A percentile compares a stretch with the other conserved stretches of the same genome.
Evolutionary conservation across 805 yeast genomes (phyloP).

Genomic region (Yamadazyma akitaensis): DNA sequence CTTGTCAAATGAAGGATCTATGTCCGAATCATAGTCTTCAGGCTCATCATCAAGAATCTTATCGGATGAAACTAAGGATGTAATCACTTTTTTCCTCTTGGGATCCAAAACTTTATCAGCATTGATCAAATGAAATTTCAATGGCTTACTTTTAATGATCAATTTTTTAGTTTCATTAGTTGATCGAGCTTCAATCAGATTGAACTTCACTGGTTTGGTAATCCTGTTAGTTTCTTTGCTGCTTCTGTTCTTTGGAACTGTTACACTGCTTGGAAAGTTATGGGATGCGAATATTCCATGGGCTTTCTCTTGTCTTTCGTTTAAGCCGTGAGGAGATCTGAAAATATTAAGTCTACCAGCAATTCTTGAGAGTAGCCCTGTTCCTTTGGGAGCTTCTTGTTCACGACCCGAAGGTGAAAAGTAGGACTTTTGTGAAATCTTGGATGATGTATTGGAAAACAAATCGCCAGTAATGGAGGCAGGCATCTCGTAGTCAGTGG

Average conservation of each 20-base stretch:
- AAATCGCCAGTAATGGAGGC: constrained; percentile 13
- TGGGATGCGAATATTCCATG: constrained; percentile 12
- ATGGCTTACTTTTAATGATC: constrained; percentile 38
- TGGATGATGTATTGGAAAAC: constrained; percentile 1
- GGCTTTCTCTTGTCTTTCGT: background rate
- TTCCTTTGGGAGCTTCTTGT: background rate
- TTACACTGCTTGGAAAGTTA: constrained; percentile 8
- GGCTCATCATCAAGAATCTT: constrained; percentile 11
- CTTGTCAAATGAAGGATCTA: background rate
- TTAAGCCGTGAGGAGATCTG: background rate
- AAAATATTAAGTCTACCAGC: constrained; percentile 13
- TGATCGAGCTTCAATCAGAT: constrained; percentile 10
- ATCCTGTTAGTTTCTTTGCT: constrained; percentile 4
- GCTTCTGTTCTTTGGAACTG: background rate
- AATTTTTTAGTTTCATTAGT: constrained; percentile 23
- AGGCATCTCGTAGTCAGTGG: constrained; percentile 12
- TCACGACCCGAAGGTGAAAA: background rate
- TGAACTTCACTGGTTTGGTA: constrained; percentile 11
- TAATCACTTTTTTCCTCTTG: constrained; percentile 29
- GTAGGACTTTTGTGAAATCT: background rate
- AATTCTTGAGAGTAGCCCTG: constrained; percentile 1
- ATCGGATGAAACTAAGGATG: constrained; percentile 12
- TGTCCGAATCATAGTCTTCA: constrained; percentile 8
- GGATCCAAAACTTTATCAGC: constrained; percentile 38
- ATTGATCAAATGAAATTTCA: constrained; percentile 39